Evolutionary conservation across 192 early-diverging fungal genomes (phyloP).

Genomic region (Entomortierella beljakovae): DNA sequence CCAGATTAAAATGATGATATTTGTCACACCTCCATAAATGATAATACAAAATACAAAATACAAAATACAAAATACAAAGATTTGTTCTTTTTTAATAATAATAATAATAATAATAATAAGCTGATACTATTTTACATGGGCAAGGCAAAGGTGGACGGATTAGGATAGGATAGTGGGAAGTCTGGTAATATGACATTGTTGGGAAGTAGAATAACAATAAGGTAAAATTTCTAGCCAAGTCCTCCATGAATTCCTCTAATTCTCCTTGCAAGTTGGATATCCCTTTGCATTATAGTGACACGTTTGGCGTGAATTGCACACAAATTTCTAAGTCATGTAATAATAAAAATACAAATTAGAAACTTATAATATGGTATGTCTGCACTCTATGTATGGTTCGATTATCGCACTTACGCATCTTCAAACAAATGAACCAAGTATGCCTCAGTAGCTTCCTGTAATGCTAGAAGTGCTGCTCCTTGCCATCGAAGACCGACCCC

Average conservation of each 20-base stretch:
- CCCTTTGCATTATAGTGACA: conserved; percentile 92
- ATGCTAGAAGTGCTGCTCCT: conserved; percentile 77
- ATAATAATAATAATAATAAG: no score
- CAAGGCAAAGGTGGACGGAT: no score
- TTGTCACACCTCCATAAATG: no score
- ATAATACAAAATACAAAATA: no score
- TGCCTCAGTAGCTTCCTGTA: conserved; percentile 86
- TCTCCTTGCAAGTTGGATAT: conserved; percentile 90
- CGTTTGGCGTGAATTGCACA: conserved; percentile 96
- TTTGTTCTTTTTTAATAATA: no score
- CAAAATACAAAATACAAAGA: no score
- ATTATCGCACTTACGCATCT: conserved; percentile 75
- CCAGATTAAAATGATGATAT: no score
- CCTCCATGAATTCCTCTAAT: conserved; percentile 89
- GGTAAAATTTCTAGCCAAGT: conserved; percentile 51
- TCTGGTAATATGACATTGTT: no score
- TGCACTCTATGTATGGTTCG: not conserved
- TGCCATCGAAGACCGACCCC: conserved; percentile 75
- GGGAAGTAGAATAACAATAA: not conserved
- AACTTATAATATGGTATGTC: not conserved
- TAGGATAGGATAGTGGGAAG: no score
- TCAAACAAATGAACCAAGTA: conserved; percentile 90
- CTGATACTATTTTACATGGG: no score
- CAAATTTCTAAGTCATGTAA: conserved; percentile 69
- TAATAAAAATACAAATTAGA: not conserved